Evolutionary conservation across 768 basidiomycete species (phyloP).

Genomic region (Termitomyces sp.): DNA sequence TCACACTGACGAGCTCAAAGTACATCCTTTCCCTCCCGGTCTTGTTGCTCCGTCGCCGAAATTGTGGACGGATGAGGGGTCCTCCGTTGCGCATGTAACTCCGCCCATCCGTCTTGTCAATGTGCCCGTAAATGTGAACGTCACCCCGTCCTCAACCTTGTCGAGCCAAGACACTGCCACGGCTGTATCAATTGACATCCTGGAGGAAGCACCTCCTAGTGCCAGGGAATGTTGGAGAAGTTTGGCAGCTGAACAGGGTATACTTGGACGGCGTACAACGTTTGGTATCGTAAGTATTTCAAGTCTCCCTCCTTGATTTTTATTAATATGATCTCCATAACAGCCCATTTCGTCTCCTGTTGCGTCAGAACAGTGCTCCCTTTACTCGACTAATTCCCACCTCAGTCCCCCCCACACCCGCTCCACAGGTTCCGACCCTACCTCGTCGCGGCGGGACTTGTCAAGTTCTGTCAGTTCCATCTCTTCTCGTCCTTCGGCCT

Average conservation of each 20-base stretch:
- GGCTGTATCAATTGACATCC: constrained; percentile 46
- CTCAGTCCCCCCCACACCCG: constrained; percentile 39
- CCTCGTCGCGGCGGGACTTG: constrained; percentile 34
- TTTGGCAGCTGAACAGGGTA: constrained; percentile 33
- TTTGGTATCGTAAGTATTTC: constrained; percentile 54
- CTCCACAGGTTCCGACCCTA: constrained; percentile 49
- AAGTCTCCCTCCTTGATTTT: constrained; percentile 5
- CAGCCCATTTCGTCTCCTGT: constrained; percentile 40
- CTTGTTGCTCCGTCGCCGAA: constrained; percentile 22
- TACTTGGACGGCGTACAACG: constrained; percentile 30
- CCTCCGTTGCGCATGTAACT: constrained; percentile 8
- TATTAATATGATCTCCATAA: constrained; percentile 9
- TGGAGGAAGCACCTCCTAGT: constrained; percentile 65
- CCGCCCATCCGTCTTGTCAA: background rate
- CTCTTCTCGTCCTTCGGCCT: constrained; percentile 48
- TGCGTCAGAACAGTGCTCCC: constrained; percentile 57
- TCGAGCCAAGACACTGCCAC: constrained; percentile 22
- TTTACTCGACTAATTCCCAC: constrained; percentile 59
- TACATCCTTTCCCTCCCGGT: constrained; percentile 29
- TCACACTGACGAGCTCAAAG: constrained; percentile 23
- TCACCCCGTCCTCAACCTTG: constrained; percentile 7
- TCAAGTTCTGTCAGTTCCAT: constrained; percentile 42
- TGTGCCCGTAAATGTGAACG: background rate
- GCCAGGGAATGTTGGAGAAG: constrained; percentile 59
- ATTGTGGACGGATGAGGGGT: constrained; percentile 24